These are phyloP conservation scores for Scedosporium aurantiacum DNA, from an alignment of 2,329 filamentous ascomycete species.

Conservation along the genomic window DNA sequence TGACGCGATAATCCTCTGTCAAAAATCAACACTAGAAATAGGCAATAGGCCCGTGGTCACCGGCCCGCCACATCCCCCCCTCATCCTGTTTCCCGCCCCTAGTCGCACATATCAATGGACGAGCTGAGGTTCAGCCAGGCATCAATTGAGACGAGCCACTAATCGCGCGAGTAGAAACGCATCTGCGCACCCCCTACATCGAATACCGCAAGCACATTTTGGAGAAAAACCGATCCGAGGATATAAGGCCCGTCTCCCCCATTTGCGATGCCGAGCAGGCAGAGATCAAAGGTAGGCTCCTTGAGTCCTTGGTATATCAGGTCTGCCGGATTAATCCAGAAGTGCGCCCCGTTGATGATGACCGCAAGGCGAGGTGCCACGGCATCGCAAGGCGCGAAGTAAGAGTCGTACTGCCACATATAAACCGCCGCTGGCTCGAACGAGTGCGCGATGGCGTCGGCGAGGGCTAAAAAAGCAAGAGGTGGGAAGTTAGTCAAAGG, in stretches of 20 bases:
- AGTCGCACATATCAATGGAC: too few relatives aligned
- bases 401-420: slow-evolving; percentile 33
- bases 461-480: slow-evolving; percentile 25
- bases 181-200: slow-evolving; percentile 35
- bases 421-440: slow-evolving; percentile 37
- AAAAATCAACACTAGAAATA: too few relatives aligned
- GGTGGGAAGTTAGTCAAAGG: neutral
- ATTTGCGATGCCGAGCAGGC: slow-evolving; percentile 34
- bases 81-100: too few relatives aligned
- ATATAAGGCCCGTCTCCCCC: slow-evolving; percentile 36
- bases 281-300: slow-evolving; percentile 34
- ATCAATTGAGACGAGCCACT: neutral
- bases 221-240: slow-evolving; percentile 37
- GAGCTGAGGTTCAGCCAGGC: too few relatives aligned
- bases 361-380: slow-evolving; percentile 33
- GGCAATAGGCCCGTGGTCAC: too few relatives aligned
- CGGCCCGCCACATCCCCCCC: too few relatives aligned
- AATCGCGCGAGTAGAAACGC: slow-evolving; percentile 26
- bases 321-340: slow-evolving; percentile 36
- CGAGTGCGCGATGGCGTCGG: slow-evolving; percentile 32
- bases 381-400: slow-evolving; percentile 38
- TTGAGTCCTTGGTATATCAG: slow-evolving; percentile 32
- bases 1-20: too few relatives aligned
- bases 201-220: slow-evolving; percentile 38
- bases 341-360: slow-evolving; percentile 29